Evolutionary conservation across 306 rosid genomes (phyloP).

Genomic region (Trifolium repens): DNA sequence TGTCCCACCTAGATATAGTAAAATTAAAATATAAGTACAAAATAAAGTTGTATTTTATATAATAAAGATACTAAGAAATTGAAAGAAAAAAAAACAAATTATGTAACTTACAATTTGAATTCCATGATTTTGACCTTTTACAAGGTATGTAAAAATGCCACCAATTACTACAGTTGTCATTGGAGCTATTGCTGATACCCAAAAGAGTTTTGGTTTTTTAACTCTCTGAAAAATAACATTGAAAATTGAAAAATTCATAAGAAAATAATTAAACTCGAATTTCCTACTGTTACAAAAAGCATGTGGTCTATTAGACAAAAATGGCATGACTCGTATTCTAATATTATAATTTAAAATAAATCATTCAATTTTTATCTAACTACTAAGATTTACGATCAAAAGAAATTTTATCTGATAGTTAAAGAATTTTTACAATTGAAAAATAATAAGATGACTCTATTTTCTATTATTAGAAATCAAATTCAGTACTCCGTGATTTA

Average conservation of each 20-base stretch:
- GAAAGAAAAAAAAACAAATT: background rate
- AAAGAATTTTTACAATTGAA: background rate
- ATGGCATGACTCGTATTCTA: background rate
- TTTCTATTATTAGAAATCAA: too few relatives aligned
- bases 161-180: constrained; percentile 61
- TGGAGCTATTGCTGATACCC: constrained; percentile 85
- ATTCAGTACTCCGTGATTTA: too few relatives aligned
- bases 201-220: constrained; percentile 71
- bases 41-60: background rate
- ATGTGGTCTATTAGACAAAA: background rate
- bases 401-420: background rate
- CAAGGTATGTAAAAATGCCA: constrained; percentile 61
- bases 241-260: constrained; percentile 1
- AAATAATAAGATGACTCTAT: background rate
- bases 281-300: background rate
- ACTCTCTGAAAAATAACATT: constrained; percentile 52
- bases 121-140: constrained; percentile 64
- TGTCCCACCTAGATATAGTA: constrained; percentile 66
- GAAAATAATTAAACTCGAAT: background rate
- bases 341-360: background rate
- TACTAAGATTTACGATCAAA: background rate
- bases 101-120: constrained; percentile 61
- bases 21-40: background rate
- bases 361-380: background rate
- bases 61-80: background rate